Conservation (phyloP, 139 green algal genomes). For the Dunaliella primolecta region DNA sequence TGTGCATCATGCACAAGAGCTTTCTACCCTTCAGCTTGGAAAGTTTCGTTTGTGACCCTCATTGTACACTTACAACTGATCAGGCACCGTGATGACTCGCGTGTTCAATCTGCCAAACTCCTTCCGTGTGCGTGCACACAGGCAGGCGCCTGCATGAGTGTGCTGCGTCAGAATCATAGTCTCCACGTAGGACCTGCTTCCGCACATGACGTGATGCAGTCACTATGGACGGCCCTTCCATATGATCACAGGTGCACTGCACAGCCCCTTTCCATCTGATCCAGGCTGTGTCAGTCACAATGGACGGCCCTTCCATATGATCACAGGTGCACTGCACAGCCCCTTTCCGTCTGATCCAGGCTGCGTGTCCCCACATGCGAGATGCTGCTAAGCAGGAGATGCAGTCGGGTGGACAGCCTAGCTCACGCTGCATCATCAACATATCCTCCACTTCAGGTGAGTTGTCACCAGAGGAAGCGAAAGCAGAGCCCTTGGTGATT, state of each 20-base stretch:
- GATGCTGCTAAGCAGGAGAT: slow-evolving; percentile 61
- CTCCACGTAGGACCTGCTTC: no score
- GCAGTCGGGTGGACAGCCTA: slow-evolving; percentile 26
- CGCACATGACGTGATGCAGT: no score
- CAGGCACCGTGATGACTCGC: no score
- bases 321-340: slow-evolving; percentile 74
- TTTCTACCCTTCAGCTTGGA: no score
- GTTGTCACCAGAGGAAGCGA: neutral
- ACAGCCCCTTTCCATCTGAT: slow-evolving; percentile 80
- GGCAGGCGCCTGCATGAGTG: no score
- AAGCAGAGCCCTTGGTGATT: neutral
- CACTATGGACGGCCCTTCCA: no score
- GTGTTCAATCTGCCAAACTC: no score
- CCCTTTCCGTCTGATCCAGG: slow-evolving; percentile 79
- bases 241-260: slow-evolving; percentile 66
- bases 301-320: slow-evolving; percentile 57
- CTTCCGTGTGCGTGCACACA: no score
- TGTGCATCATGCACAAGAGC: no score
- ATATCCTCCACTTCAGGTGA: slow-evolving; percentile 60
- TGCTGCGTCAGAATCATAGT: no score
- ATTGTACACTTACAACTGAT: no score
- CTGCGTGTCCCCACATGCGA: slow-evolving; percentile 63
- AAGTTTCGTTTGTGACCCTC: no score
- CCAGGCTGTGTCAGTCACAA: slow-evolving; percentile 60
- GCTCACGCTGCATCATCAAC: slow-evolving; percentile 75